Evolutionary conservation across 495 filamentous ascomycete species (phyloP), one percentile per base, ranked within the genome.

Genomic region (Penicillium cosmopolitanum): DNA sequence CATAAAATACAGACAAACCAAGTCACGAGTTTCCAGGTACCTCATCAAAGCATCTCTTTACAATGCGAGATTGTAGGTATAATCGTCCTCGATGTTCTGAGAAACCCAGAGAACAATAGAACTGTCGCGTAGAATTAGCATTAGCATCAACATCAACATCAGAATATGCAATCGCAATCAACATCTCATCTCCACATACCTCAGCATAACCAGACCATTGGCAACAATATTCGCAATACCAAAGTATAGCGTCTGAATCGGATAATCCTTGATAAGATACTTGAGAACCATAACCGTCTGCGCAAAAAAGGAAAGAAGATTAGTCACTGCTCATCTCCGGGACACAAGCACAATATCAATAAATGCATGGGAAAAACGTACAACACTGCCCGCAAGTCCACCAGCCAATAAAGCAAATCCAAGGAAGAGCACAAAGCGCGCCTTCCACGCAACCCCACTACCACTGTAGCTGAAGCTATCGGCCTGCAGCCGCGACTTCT

Each of bases 81-180:
- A 98, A 74, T 98, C 94, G 66, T 98, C 96, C 77, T 99, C 96
- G 77, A 98, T 96, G 68, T 97, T 99, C 84, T 99, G 96, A 60
- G 89, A 92, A 13, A 99, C 84, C 96, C 96, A 99, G 8, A 99
- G 83, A 4, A 97, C 88, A 44, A 93, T 85, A 40, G 92, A 90
- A 69, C 92, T 96, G 55, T 54, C 56, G 25, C 15, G 10, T 13
- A n/a, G 40, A 23, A 6, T 18, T 19, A 46, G 15, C 16, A 31
- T 31, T 4, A 48, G 21, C 21, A 28, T 11, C 18, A 44, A 7
- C 6, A 16, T 43, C 12, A 43, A 7, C 6, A 16, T 43, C 12
- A 43, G 12, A 16, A 15, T 2, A 18, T 2, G n/a, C 12, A 7
- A 21, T 21, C 1, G 19, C 19, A 21, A 43, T 7, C 13, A 43